Base-by-base conservation (phyloP, 345 rosid species). In the Rhizophora apiculata region DNA sequence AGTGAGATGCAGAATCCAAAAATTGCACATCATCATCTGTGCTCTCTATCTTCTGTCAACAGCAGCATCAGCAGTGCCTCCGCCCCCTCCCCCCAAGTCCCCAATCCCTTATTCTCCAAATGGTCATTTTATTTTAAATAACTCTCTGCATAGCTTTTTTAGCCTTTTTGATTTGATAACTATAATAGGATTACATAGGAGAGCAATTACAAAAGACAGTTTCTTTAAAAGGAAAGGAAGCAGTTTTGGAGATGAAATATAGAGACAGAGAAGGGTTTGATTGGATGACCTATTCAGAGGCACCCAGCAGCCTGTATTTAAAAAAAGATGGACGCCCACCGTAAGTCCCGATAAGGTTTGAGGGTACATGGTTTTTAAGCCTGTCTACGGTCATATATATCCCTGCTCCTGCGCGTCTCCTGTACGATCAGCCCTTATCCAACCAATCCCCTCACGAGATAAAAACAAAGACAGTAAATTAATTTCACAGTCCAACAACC, bases 41-140 rank as follows among this genome's bases (percentile, higher is more conserved):
- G 94, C 98, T 89, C 97, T 92, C 97, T 92, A 89, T 92, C 97
- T 92, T 92, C 97, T 92, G 97, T 92, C 97, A 89, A 85, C 92
- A 75, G 55, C 82, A 79, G 55, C 82, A 79, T 71, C 82, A 72
- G 72, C 77, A 64, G 56, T 46, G 55, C 75, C 82, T 68, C 70
- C 37, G 52, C 15, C 3, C 29, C 15, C 15, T 26, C 29, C 9
- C 29, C 59, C 59, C 30, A 55, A 55, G 59, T 55, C 16, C 29
- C 11, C 5, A 55, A 55, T 55, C 4, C 59, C 59, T 30, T 55
- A 55, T 22, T 22, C 27, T 13, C 59, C 11, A 26, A 55, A 55
- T 13, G 24, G 6, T 22, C 3, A 9, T 21, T 9, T 5, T 19
- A 55, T 21, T 9, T 5, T 19, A 55, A 13, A 21, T 22, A 9